Evolutionary conservation across 768 basidiomycete genomes (phyloP), one percentile per base, ranked within the genome.

Genomic region (Solioccasus polychromus): DNA sequence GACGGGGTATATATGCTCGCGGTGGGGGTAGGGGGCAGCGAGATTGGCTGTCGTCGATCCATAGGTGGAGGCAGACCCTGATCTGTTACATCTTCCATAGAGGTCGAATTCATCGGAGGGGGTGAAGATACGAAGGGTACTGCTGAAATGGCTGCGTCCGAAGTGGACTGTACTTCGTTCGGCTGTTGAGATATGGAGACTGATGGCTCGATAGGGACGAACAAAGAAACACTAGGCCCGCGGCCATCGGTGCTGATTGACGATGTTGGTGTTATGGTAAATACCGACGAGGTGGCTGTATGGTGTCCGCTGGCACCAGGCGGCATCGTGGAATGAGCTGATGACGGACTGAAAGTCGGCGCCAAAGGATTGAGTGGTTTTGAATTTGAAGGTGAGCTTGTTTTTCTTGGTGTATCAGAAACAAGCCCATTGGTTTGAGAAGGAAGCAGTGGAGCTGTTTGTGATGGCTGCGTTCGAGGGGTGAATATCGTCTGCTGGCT

Each of bases 11-110:
- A 55, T 2, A 50, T 6, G 17, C 55, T 47, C 12, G 56, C 50
- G 29, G 61, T 67, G 7, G 66, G 66, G 11, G 66, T 67, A 10
- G 61, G n/a, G 3, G 66, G 66, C n/a, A 67, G 42, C 3, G 68
- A 69, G 23, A 67, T 64, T 24, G 68, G 63, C 19, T 50, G 54
- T 9, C 44, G 62, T 50, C 62, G 60, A 42, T 42, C 45, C 11
- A 67, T 58, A 35, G 52, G 58, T 22, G 66, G 66, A 4, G 68
- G 68, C 44, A 53, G 55, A 17, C 39, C 24, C 23, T 39, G 53
- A 41, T 55, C 23, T 52, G 60, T 36, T 25, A 29, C 12, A 17
- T 19, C 35, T 18, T 53, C 54, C 17, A 48, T 26, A 25, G 45
- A 29, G 18, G 42, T 25, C 26, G 47, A 34, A 35, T 35, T n/a